Base-by-base conservation (phyloP, 2,329 filamentous ascomycete genomes). In the Hypomyces rosellus region DNA sequence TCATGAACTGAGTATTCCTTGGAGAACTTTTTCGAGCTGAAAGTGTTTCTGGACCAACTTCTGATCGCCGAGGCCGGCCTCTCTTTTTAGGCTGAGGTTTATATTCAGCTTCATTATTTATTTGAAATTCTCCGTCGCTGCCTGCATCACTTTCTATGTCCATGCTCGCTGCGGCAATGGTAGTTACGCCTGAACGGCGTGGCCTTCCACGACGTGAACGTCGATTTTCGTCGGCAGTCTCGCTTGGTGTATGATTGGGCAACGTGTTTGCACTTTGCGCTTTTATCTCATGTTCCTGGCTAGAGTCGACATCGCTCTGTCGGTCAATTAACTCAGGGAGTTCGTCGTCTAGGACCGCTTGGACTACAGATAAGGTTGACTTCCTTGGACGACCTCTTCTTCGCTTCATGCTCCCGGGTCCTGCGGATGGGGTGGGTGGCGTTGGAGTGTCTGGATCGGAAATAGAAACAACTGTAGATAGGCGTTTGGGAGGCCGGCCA, bases 1-100 rank as follows among this genome's bases (percentile, higher is more conserved):
- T 81, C 67, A 82, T 68, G 44, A 76, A 71, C 11, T 67, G 63
- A 11, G 59, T 60, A 42, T 60, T 56, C 30, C 51, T 54, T 14
- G 61, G 49, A 12, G 50, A 39, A 12, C 46, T 39, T 12, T 37
- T 51, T 20, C 49, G 47, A 16, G 50, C 38, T 8, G 50, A 25
- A 33, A 48, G 40, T 12, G 45, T 43, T 18, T 48, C 40, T 18
- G 49, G 34, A 49, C 47, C 37, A 36, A 46, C 45, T 13, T 59
- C 58, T 12, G 57, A 60, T 44, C 50, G 54, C 37, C 57, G 56
- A 37, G 62, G 63, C 9, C 64, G 62, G 30, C 56, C 57, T 47
- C 54, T 52, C 39, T 41, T 53, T 45, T 16, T 42, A 22, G 47
- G 47, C 15, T 34, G 46, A 33, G 16, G 37, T 20, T 25, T 36